Evolutionary conservation across 2,329 filamentous ascomycete genomes (phyloP), one percentile per base, ranked within the genome.

Genomic region (Dothidotthia symphoricarpi): DNA sequence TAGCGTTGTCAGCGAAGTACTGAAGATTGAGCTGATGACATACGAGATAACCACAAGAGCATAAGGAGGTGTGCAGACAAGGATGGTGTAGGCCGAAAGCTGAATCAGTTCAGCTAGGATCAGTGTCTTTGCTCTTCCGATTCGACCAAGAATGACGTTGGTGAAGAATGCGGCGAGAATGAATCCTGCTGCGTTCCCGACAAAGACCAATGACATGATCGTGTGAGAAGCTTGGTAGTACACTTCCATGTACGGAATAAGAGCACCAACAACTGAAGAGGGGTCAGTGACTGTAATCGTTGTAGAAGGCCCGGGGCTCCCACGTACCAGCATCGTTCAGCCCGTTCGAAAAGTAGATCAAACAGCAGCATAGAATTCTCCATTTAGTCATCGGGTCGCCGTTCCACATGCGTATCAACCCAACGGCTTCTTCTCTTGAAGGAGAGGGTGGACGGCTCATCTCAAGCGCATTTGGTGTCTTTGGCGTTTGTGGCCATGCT

Each of bases 231-330:
- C 87, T 41, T 74, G 51, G 58, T 91, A 94, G 54, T 85, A 79
- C 63, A 69, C 73, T 61, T 91, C 85, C 64, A 94, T 85, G 57
- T 88, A 88, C 0, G 88, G 87, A 51, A 94, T 86, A 40, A 93
- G 59, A 9, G 87, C 86, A 57, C 88, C 88, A 1, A 86, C 80
- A 0, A 85, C 70, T 52, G 28, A 0, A 5, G 17, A 4, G 2
- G 7, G 15, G 24, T 61, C 17, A 60, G 45, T 17, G 34, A 33
- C 22, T 11, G 17, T 16, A 3, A 14, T n/a, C n/a, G n/a, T n/a
- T n/a, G n/a, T n/a, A n/a, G n/a, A n/a, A n/a, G n/a, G n/a, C n/a
- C n/a, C n/a, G n/a, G n/a, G n/a, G n/a, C n/a, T n/a, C n/a, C n/a
- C 16, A 53, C 58, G 12, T 53, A 66, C 62, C 82, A 28, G 81